Percentiles rank a stretch among this genome's conserved stretches.
These are phyloP conservation scores for Entomortierella chlamydospora DNA, from an alignment of 192 early-diverging fungal species.

Conservation along the genomic window DNA sequence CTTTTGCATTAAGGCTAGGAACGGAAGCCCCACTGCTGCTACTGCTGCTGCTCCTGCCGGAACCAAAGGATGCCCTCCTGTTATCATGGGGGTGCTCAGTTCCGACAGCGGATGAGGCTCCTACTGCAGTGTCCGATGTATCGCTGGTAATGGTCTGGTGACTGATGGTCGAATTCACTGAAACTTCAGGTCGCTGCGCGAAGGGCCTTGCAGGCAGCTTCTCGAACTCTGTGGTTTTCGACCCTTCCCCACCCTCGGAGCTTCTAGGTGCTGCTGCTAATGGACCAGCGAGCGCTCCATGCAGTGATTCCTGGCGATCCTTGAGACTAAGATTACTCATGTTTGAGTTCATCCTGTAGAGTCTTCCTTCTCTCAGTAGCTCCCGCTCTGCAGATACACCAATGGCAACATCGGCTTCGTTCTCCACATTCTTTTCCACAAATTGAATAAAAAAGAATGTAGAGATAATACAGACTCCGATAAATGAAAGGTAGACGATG, in stretches of 20 bases:
- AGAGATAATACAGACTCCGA: conserved; percentile 63
- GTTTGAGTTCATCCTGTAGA: conserved; percentile 39
- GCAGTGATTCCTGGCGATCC: neutral
- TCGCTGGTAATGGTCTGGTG: conserved; percentile 29
- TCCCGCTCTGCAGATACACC: conserved; percentile 31
- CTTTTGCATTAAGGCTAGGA: conserved; percentile 11
- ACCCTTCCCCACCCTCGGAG: neutral
- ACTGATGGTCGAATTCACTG: conserved; percentile 21
- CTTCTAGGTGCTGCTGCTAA: neutral
- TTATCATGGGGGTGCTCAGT: conserved; percentile 1
- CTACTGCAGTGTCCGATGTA: conserved; percentile 17
- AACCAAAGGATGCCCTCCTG: conserved; percentile 15
- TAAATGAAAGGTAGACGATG: conserved; percentile 73
- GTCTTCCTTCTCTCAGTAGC: conserved; percentile 33
- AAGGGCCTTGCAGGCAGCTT: conserved; percentile 11
- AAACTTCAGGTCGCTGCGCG: neutral
- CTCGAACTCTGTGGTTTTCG: neutral
- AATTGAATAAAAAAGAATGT: conserved; percentile 70
- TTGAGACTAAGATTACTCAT: conserved; percentile 40
- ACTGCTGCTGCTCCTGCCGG: conserved; percentile 8
- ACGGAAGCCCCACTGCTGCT: conserved; percentile 9
- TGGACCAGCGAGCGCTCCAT: neutral
- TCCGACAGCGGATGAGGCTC: conserved; percentile 15
- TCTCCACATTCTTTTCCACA: conserved; percentile 61
- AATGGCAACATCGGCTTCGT: conserved; percentile 34